Base-by-base conservation (phyloP, 1,284 basidiomycete genomes). In the Marasmius oreades region DNA sequence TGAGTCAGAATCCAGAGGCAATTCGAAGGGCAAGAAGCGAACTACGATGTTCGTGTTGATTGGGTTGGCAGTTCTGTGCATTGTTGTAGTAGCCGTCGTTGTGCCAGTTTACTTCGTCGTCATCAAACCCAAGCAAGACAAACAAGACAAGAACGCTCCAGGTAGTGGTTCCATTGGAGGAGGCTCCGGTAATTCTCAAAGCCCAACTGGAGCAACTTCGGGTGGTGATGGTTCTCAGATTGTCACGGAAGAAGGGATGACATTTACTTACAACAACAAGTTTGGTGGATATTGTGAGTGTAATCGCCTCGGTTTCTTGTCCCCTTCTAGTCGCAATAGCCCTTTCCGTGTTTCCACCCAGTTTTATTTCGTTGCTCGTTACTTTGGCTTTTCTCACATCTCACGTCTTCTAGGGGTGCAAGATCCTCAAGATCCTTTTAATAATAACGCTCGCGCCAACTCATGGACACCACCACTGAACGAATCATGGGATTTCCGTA, bases 401-500 rank as follows among this genome's bases (percentile, higher is more conserved):
- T 57, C 20, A 60, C 51, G 46, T 53, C 45, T 52, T 50, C 6
- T 31, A 78, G 77, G 76, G 83, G 74, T 77, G 53, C 78, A 74
- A 62, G 86, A 92, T 73, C 81, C 85, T 16, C 70, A 74, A 46
- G 75, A 90, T 66, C 90, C 92, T 3, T 90, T 85, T 73, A 88
- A 88, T 70, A 82, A 86, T 65, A 75, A 77, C 50, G 88, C 89
- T 3, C 80, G 78, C 50, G 78, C 83, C 2, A 88, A 88, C 62
- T 79, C 80, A 33, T 93, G 87, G 80, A 87, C 88, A 3, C 89
- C 88, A 0, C 77, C 86, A 10, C 76, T 92, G 43, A 87, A 86
- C 69, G 76, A 85, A 67, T 79, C 73, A 33, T 93, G 90, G 89
- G 79, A 75, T n/a, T 93, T 76, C 73, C 82, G 81, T 14, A 71